Conservation (phyloP, 257 asterid species). For the Vinca minor region DNA sequence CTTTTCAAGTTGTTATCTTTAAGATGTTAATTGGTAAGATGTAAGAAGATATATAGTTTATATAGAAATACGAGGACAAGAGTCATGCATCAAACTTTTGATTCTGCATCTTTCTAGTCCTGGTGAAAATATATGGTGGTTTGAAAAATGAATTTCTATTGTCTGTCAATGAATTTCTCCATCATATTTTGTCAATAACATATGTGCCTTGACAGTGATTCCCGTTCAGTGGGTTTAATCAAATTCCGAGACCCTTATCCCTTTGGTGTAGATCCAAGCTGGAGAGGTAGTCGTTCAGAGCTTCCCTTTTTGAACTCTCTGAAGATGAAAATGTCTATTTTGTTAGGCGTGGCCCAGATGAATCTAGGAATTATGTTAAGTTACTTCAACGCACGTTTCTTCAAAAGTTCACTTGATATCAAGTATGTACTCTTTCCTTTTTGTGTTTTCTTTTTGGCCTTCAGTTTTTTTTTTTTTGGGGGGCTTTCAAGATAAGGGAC, state of each 20-base stretch:
- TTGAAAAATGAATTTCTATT: background rate
- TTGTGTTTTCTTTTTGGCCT: conserved; percentile 8
- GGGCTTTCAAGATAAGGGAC: conserved; percentile 11
- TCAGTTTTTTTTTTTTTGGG: background rate
- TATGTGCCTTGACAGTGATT: conserved; percentile 47
- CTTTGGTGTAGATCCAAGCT: conserved; percentile 93
- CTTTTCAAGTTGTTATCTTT: background rate
- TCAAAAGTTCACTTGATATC: conserved; percentile 56
- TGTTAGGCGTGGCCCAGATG: conserved; percentile 90
- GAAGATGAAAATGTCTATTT: conserved; percentile 88
- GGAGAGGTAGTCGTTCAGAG: conserved; percentile 96
- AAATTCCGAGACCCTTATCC: conserved; percentile 72
- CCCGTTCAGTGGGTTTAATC: conserved; percentile 54
- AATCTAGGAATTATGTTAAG: conserved; percentile 77
- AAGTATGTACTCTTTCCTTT: conserved; percentile 36
- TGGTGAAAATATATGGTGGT: background rate
- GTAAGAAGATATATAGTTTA: too few species aligned
- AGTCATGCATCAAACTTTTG: background rate
- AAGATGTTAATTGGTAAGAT: too few species aligned
- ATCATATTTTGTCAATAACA: background rate
- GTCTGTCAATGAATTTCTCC: conserved; percentile 2
- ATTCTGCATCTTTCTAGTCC: background rate
- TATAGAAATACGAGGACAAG: background rate
- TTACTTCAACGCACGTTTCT: conserved; percentile 76
- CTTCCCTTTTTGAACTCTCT: conserved; percentile 89